These are phyloP conservation scores for Neoboletus magnificus DNA, from an alignment of 768 basidiomycete species.

Conservation along the genomic window DNA sequence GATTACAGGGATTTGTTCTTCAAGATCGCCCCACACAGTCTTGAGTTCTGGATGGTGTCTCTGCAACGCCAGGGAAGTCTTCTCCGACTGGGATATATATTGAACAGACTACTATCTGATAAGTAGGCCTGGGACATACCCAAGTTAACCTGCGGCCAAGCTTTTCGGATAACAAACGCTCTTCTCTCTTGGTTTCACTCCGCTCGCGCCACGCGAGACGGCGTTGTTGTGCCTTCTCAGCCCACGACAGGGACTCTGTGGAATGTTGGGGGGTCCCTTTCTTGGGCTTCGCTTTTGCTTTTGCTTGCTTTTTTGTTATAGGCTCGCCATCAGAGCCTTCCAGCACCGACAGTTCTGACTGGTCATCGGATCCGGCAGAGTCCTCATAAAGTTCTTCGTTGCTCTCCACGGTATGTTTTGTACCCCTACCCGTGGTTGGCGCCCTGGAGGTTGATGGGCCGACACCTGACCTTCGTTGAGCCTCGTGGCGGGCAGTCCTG, in stretches of 20 bases:
- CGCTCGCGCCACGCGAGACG: conserved; percentile 20
- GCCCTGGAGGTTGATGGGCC: conserved; percentile 36
- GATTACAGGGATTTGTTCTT: conserved; percentile 55
- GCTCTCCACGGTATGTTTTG: background rate
- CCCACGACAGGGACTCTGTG: conserved; percentile 3
- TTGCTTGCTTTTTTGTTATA: conserved; percentile 32
- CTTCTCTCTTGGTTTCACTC: conserved; percentile 42
- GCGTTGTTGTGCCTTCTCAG: conserved; percentile 6
- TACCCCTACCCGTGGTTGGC: conserved; percentile 34
- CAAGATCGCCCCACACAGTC: conserved; percentile 86
- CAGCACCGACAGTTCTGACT: conserved; percentile 8
- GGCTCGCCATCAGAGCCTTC: conserved; percentile 17
- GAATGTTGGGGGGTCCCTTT: conserved; percentile 8
- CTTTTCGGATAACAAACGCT: conserved; percentile 47
- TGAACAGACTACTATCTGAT: conserved; percentile 5
- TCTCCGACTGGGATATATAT: conserved; percentile 59
- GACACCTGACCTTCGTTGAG: conserved; percentile 29
- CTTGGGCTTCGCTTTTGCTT: conserved; percentile 29
- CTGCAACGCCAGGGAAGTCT: conserved; percentile 55
- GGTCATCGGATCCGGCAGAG: conserved; percentile 1
- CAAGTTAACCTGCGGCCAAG: conserved; percentile 75
- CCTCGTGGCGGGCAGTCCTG: conserved; percentile 31
- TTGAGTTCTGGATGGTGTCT: conserved; percentile 76
- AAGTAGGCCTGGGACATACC: conserved; percentile 38
- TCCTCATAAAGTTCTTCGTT: conserved; percentile 10